phyloP scores from a whole-genome alignment of 108 stramenopile genomes.

The Bacterosira constricta region DNA sequence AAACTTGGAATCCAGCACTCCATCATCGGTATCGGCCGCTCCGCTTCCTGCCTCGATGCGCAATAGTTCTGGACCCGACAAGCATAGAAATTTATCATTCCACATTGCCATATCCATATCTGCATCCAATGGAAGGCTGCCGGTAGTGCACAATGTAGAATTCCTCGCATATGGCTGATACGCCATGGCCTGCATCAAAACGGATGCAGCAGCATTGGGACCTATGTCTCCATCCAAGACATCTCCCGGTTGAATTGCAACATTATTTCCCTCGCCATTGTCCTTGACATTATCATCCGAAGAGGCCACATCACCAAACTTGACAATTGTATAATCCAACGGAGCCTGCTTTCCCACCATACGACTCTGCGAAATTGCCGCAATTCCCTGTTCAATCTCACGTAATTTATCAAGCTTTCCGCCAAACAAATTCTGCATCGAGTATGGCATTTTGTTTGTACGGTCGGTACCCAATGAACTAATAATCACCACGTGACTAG shows the following conservation, averaged over 20 bases:
- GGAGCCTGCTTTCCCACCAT: conserved; percentile 42
- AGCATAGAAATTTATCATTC: conserved; percentile 70
- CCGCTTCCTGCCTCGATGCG: conserved; percentile 40
- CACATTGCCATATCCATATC: conserved; percentile 36
- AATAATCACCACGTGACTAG: conserved; percentile 77
- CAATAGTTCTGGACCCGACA: conserved; percentile 80
- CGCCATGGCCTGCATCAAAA: conserved; percentile 55
- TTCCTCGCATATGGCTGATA: conserved; percentile 58
- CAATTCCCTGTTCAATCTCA: conserved; percentile 71
- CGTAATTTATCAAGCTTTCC: conserved; percentile 75
- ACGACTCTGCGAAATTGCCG: conserved; percentile 52
- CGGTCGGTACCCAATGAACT: conserved; percentile 81
- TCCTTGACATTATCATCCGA: conserved; percentile 10
- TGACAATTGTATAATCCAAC: conserved; percentile 83
- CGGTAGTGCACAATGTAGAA: conserved; percentile 46
- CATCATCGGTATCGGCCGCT: neutral
- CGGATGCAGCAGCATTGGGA: conserved; percentile 47
- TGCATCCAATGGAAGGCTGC: conserved; percentile 18
- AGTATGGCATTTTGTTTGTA: conserved; percentile 76
- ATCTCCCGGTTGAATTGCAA: conserved; percentile 57
- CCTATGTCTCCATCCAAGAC: conserved; percentile 44
- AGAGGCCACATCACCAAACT: conserved; percentile 61
- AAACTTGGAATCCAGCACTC: conserved; percentile 25
- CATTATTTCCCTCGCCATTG: conserved; percentile 44
- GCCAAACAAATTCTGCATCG: conserved; percentile 71